Conservation (phyloP, 306 rosid species). For the Castanea mollissima region DNA sequence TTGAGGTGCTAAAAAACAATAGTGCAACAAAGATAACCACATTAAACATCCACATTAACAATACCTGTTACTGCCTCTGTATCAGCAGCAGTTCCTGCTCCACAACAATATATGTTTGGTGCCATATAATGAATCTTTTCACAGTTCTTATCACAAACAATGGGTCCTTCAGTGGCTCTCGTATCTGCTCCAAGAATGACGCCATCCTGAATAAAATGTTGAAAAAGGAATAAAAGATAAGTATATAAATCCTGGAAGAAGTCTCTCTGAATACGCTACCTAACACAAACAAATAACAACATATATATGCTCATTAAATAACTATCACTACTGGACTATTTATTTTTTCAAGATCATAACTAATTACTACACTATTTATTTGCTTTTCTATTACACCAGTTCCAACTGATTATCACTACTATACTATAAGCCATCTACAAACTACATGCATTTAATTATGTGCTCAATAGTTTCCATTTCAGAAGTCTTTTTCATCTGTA, state of each 20-base stretch:
- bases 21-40: background rate
- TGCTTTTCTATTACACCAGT: background rate
- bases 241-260: background rate
- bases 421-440: too few species aligned
- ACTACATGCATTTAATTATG: background rate
- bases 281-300: background rate
- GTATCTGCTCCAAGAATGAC: conserved; percentile 99
- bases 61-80: conserved; percentile 98
- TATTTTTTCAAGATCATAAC: background rate
- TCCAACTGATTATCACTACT: background rate
- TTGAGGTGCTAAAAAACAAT: background rate
- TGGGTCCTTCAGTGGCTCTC: conserved; percentile 94
- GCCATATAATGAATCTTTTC: conserved; percentile 98
- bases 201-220: conserved; percentile 61
- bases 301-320: too few species aligned
- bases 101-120: conserved; percentile 94
- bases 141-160: conserved; percentile 89
- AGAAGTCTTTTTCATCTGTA: too few species aligned
- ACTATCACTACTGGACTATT: too few species aligned
- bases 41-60: conserved; percentile 4
- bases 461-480: background rate
- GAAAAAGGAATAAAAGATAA: background rate
- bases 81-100: conserved; percentile 99
- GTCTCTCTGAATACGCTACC: background rate
- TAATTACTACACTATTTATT: background rate